Evolutionary conservation across 2,329 filamentous ascomycete species (phyloP).

Genomic region (Coniochaeta sp.): DNA sequence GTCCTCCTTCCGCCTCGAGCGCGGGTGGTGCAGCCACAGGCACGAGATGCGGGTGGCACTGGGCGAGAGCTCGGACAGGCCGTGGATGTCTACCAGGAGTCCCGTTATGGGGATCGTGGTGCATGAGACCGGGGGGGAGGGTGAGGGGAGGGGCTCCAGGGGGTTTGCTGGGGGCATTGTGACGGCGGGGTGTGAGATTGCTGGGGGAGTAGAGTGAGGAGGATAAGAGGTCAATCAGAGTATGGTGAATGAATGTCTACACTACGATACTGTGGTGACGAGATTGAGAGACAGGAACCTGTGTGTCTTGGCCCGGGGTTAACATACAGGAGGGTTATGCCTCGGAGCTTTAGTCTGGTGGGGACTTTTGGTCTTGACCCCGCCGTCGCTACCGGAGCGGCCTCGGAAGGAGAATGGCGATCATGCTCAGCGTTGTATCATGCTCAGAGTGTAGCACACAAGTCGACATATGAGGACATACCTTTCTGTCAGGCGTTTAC

Average conservation of each 20-base stretch:
- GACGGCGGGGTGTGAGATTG: background rate
- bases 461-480: background rate
- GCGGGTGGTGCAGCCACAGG: conserved; percentile 87
- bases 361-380: background rate
- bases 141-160: conserved; percentile 14
- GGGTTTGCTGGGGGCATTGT: conserved; percentile 8
- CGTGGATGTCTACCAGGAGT: conserved; percentile 72
- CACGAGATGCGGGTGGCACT: conserved; percentile 54
- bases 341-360: background rate
- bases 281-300: background rate
- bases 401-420: background rate
- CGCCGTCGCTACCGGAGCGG: background rate
- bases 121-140: conserved; percentile 46
- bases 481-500: too few relatives aligned
- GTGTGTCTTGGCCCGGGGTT: too few relatives aligned
- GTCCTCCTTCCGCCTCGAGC: conserved; percentile 58
- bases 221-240: background rate
- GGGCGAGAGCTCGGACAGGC: conserved; percentile 62
- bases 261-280: background rate
- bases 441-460: too few relatives aligned
- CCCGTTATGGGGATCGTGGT: conserved; percentile 67
- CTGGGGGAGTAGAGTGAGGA: background rate
- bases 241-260: too few relatives aligned
- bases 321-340: background rate
- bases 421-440: too few relatives aligned